Conservation (phyloP, 2,329 filamentous ascomycete species). For the Arthroderma uncinatum region DNA sequence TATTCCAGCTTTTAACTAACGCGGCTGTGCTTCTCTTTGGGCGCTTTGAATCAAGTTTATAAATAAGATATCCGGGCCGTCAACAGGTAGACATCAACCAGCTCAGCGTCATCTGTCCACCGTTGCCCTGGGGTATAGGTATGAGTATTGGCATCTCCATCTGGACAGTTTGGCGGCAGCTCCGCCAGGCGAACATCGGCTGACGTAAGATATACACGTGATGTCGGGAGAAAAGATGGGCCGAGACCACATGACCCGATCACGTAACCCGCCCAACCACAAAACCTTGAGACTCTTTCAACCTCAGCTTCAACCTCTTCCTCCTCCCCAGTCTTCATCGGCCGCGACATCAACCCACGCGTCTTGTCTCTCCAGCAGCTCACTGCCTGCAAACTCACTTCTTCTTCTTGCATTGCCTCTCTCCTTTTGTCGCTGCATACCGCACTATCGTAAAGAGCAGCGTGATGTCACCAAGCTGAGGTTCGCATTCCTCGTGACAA, state of each 20-base stretch:
- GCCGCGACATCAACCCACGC: too few species aligned
- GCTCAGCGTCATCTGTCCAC: too few species aligned
- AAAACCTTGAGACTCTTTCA: not conserved
- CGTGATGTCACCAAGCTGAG: not conserved
- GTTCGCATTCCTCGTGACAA: not conserved
- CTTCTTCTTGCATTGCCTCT: not conserved
- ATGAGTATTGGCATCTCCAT: too few species aligned
- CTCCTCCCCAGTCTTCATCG: too few species aligned
- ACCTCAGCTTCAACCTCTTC: conserved; percentile 1
- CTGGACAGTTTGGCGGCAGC: not conserved
- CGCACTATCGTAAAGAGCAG: not conserved
- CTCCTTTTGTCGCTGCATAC: not conserved
- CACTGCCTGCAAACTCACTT: too few species aligned
- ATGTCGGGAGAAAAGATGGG: not conserved
- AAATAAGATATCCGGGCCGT: too few species aligned
- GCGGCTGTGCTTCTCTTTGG: not conserved
- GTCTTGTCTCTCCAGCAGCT: too few species aligned
- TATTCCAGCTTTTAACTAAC: not conserved
- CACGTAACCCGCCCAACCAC: not conserved
- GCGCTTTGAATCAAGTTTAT: too few species aligned
- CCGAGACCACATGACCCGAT: not conserved
- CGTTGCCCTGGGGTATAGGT: too few species aligned
- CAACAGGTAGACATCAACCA: not conserved
- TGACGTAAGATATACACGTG: not conserved
- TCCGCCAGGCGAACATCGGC: not conserved